Base-by-base conservation (phyloP, 164 flowering plant species). In the Amborella trichopoda region DNA sequence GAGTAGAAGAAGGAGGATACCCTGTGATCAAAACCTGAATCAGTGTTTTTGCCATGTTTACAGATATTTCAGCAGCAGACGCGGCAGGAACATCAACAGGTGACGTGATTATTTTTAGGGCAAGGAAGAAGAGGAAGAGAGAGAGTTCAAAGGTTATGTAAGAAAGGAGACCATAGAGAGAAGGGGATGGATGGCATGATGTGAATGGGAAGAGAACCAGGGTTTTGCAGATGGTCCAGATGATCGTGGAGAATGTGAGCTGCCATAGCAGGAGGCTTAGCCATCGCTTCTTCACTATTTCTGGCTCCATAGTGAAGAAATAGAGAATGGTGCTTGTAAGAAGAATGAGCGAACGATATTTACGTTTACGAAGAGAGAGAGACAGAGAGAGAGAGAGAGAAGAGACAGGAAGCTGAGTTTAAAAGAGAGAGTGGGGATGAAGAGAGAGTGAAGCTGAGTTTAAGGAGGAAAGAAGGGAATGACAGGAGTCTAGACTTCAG, bases 211-310 rank as follows among this genome's bases (percentile, higher is more conserved):
- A 46, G 49, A 70, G 64, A 9, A 67, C 14, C 16, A 66, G 32
- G 55, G 49, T 23, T 44, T 56, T 65, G 69, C 49, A 57, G 59
- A 73, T 23, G 50, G 61, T 5, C 65, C 63, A 81, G 45, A 78
- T 41, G 68, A 28, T 6, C 0, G 81, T 42, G 1, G 83, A 73
- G 47, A 56, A 59, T 27, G 82, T 66, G 23, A 69, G 64, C 51
- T 86, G 83, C 91, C 95, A 82, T 9, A 86, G 69, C 6, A 78
- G 62, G 49, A 76, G 78, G 58, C 84, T 76, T 53, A 80, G 59
- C 44, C 74, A 75, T 28, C 93, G 71, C 5, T 78, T 66, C 42
- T 71, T 65, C 10, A 80, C 64, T 50, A 70, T 52, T 25, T 66
- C 72, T 17, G 70, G 22, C 14, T 37, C 9, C 41, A 37, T 37